phyloP scores from a whole-genome alignment of 371 early-diverging fungal species.

The Circinella umbellata region DNA sequence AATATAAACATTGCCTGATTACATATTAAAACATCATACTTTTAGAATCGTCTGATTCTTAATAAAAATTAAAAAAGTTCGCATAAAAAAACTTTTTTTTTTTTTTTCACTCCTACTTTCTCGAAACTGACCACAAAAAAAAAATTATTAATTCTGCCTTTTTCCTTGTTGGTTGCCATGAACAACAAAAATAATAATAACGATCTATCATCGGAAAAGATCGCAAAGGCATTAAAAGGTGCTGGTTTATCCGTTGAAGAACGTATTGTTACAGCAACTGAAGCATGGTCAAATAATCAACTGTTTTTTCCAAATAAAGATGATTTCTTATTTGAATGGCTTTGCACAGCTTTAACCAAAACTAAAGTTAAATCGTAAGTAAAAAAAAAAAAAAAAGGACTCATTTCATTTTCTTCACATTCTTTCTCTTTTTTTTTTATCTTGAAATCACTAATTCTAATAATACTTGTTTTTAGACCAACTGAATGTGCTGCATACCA shows the following conservation, averaged over 20 bases:
- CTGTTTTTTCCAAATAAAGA: slow-evolving; percentile 55
- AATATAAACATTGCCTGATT: too few species aligned
- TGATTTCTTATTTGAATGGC: slow-evolving; percentile 53
- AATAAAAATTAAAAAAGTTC: slow-evolving; percentile 12
- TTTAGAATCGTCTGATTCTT: neutral
- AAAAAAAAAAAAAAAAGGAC: neutral
- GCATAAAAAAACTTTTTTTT: neutral
- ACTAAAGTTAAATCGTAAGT: slow-evolving; percentile 49
- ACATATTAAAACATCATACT: too few species aligned
- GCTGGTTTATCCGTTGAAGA: slow-evolving; percentile 39
- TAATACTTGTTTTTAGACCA: slow-evolving; percentile 34
- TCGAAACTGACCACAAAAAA: neutral
- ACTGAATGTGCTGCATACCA: slow-evolving; percentile 38
- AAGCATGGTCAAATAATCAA: slow-evolving; percentile 42
- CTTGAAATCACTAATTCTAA: slow-evolving; percentile 17
- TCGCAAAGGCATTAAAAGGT: slow-evolving; percentile 58
- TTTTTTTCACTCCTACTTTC: slow-evolving; percentile 2
- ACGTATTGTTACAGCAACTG: slow-evolving; percentile 38
- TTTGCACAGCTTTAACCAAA: slow-evolving; percentile 42
- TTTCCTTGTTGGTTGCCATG: slow-evolving; percentile 1
- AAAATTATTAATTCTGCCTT: slow-evolving; percentile 10
- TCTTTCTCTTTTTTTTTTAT: too few species aligned
- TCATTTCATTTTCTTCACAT: neutral
- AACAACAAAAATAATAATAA: neutral
- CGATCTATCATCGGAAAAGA: slow-evolving; percentile 55